These are phyloP conservation scores for Macrolepiota fuliginosa DNA, from an alignment of 768 basidiomycete genomes.

Conservation along the genomic window DNA sequence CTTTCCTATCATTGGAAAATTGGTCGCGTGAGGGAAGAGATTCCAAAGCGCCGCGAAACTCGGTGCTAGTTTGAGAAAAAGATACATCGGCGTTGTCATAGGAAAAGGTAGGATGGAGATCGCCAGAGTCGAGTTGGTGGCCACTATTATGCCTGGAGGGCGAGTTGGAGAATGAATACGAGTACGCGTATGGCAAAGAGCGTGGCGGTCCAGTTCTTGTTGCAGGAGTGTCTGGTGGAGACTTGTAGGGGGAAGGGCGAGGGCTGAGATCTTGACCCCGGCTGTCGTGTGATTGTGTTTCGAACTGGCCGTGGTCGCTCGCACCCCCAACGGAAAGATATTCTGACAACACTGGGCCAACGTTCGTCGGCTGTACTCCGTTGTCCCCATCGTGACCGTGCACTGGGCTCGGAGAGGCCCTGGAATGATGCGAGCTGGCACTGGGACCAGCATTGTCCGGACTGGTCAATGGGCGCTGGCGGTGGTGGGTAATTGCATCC, in stretches of 20 bases:
- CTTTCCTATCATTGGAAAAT: conserved; percentile 44
- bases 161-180: conserved; percentile 48
- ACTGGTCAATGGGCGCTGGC: neutral
- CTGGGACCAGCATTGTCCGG: neutral
- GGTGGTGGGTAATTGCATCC: conserved; percentile 8
- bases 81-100: conserved; percentile 32
- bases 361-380: neutral
- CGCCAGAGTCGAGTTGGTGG: conserved; percentile 13
- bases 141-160: conserved; percentile 19
- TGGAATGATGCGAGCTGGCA: neutral
- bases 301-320: neutral
- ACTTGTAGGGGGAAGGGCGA: conserved; percentile 24
- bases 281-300: neutral
- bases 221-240: conserved; percentile 51
- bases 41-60: conserved; percentile 67
- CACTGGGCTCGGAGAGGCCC: neutral
- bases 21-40: conserved; percentile 34
- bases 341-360: neutral
- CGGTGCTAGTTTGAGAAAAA: conserved; percentile 35
- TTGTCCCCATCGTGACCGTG: neutral
- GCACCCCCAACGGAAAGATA: neutral
- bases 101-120: conserved; percentile 27
- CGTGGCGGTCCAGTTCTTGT: conserved; percentile 72
- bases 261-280: neutral
- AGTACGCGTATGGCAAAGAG: conserved; percentile 65